These are phyloP conservation scores for Pythium aristosporum DNA, from an alignment of 352 stramenopile species.

Conservation along the genomic window DNA sequence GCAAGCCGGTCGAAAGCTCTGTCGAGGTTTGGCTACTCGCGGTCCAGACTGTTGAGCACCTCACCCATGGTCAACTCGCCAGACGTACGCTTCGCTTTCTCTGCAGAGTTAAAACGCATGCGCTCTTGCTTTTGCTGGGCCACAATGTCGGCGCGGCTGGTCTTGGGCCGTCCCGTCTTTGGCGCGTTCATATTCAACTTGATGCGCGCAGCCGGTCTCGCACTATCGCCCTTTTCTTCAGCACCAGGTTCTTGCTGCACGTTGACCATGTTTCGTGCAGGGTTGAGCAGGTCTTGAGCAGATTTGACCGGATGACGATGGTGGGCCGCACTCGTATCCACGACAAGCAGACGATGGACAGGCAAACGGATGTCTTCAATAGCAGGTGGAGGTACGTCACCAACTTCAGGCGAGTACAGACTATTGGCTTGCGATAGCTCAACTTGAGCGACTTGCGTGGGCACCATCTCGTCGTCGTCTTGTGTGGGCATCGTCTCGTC, in stretches of 20 bases:
- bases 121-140: constrained; percentile 2
- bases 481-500: no score
- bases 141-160: not conserved
- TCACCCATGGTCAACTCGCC: constrained; percentile 18
- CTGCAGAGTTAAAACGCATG: constrained; percentile 9
- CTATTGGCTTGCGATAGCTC: constrained; percentile 10
- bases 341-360: no score
- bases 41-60: constrained; percentile 4
- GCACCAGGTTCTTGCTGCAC: not conserved
- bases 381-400: not conserved
- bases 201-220: not conserved
- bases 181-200: constrained; percentile 11
- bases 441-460: no score
- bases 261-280: not conserved
- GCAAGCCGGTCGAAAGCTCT: not conserved
- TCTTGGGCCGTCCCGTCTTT: constrained; percentile 4
- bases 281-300: not conserved
- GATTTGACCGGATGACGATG: not conserved
- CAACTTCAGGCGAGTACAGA: constrained; percentile 2
- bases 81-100: not conserved
- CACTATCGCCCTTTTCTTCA: no score
- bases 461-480: no score
- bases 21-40: constrained; percentile 2
- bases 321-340: not conserved
- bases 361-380: not conserved